These are phyloP conservation scores for Mrakia hoshinonis DNA, from an alignment of 768 basidiomycete species.

Conservation along the genomic window DNA sequence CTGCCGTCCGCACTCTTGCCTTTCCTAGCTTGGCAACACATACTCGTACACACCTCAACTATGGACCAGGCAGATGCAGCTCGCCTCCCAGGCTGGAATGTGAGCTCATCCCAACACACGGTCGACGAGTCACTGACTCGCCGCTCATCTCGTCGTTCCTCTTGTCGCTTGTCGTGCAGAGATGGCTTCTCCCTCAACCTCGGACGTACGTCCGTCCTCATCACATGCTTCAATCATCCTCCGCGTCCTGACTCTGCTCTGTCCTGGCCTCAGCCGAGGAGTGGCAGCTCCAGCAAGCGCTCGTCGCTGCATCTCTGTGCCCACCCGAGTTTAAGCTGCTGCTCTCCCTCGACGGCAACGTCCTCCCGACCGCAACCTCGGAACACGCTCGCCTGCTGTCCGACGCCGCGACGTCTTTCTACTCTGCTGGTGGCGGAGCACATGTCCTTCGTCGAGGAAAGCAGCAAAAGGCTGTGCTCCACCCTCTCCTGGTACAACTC, in stretches of 20 bases:
- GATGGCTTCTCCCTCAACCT: slow-evolving; percentile 41
- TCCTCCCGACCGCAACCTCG: slow-evolving; percentile 31
- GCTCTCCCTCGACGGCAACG: slow-evolving; percentile 40
- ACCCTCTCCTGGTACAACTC: slow-evolving; percentile 33
- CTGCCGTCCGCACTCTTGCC: neutral
- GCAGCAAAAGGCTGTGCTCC: slow-evolving; percentile 31
- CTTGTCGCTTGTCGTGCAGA: slow-evolving; percentile 29
- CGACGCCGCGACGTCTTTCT: slow-evolving; percentile 30
- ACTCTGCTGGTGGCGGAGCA: neutral
- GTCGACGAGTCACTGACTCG: neutral
- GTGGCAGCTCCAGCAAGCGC: slow-evolving; percentile 41
- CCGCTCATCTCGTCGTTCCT: neutral
- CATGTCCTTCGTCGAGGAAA: slow-evolving; percentile 14
- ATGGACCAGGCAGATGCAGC: slow-evolving; percentile 35
- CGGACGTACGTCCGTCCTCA: slow-evolving; percentile 28
- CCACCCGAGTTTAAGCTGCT: slow-evolving; percentile 33
- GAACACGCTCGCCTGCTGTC: slow-evolving; percentile 31
- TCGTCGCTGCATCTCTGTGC: neutral
- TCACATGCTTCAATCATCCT: too few relatives aligned
- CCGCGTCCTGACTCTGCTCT: neutral
- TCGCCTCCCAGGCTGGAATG: slow-evolving; percentile 38
- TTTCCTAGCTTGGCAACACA: slow-evolving; percentile 39
- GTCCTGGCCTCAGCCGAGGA: slow-evolving; percentile 30
- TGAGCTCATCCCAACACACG: slow-evolving; percentile 10
- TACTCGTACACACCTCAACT: slow-evolving; percentile 37